Evolutionary conservation across 2,329 filamentous ascomycete genomes (phyloP), one percentile per base, ranked within the genome.

Genomic region (Colletotrichum orchidophilum): DNA sequence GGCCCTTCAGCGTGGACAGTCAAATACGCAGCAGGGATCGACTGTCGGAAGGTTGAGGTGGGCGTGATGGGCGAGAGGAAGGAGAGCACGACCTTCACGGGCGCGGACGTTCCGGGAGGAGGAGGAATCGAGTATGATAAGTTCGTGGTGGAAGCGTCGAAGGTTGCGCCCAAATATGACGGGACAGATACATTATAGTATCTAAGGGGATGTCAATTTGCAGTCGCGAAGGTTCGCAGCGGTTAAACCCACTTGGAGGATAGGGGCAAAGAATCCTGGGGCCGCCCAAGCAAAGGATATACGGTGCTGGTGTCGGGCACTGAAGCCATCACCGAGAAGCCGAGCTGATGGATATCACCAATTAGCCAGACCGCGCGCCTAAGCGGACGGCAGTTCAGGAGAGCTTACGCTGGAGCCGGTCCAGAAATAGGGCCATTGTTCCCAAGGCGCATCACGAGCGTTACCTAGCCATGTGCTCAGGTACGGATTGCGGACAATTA

Each of bases 371-470:
- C 33, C 24, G 54, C 29, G 58, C 31, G 18, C 79, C 5, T 21
- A 3, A 35, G 18, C 18, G n/a, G 39, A 18, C 39, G 27, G 46
- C 21, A 35, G 26, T 18, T 18, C 42, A 31, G 13, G 24, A 35
- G 15, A 21, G 55, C 71, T 64, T 80, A 89, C 86, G 78, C 92
- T 87, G 76, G 90, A 85, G 39, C 93, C 93, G 7, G 92, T 93
- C 86, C 91, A 95, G 80, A 95, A 95, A 80, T 96, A 96, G 27
- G 94, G 94, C 94, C 94, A 97, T 81, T 90, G 88, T 64, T 90
- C 87, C 94, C 94, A 97, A 2, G 94, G 94, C 55, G 87, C 87
- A 66, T 92, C 88, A 75, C 94, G 87, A 50, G 94, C 93, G 80
- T 88, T 87, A 58, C 86, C 85, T 67, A 94, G 78, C 88, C 88